Conservation (phyloP, 139 green algal genomes). For the Chlamydomonas sphaeroides region DNA sequence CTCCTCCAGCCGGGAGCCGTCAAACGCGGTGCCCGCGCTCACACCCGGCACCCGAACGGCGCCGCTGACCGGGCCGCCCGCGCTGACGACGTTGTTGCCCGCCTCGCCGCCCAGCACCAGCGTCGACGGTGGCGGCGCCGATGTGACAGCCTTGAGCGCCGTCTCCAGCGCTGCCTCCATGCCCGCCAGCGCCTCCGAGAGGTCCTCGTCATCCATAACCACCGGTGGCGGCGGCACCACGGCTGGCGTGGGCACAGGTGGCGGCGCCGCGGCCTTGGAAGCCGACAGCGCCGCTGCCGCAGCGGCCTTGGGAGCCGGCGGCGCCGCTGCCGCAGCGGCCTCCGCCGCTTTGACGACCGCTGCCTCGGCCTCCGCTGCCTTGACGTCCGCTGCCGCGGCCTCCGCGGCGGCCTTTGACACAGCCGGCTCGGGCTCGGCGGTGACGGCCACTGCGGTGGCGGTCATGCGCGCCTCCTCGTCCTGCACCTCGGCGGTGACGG, state of each 20-base stretch:
- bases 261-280: not conserved
- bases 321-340: not conserved
- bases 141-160: not conserved
- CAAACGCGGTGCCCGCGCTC: not conserved
- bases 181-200: constrained; percentile 15
- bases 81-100: not conserved
- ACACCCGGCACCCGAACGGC: not conserved
- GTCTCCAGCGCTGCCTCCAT: constrained; percentile 30
- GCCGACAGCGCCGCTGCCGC: not conserved
- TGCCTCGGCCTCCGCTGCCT: not conserved
- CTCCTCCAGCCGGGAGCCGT: constrained; percentile 39
- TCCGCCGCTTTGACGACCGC: not conserved
- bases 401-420: not conserved
- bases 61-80: not conserved
- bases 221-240: not conserved
- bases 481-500: too few relatives aligned
- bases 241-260: not conserved
- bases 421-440: not conserved
- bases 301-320: not conserved
- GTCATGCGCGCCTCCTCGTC: not conserved
- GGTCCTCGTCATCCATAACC: constrained; percentile 16
- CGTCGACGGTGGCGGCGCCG: not conserved
- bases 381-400: not conserved
- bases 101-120: not conserved
- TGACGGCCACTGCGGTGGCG: not conserved